A percentile compares a stretch with the other conserved stretches of the same genome.
phyloP scores from a whole-genome alignment of 177 flowering plant genomes.

The Telopea speciosissima region DNA sequence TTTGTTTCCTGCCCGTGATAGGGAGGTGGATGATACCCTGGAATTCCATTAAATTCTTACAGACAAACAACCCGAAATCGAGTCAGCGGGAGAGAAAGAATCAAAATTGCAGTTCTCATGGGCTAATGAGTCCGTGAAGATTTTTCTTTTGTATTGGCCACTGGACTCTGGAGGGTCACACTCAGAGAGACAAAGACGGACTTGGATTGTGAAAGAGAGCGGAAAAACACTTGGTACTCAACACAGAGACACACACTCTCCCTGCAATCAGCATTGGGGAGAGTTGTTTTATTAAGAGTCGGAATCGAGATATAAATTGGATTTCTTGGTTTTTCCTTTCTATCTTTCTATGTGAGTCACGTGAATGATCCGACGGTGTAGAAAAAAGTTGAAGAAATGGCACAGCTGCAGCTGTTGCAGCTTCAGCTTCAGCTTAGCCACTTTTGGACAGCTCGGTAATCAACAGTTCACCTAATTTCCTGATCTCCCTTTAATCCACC shows the following conservation, averaged over 20 bases:
- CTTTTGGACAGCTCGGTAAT: too few relatives aligned
- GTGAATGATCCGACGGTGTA: neutral
- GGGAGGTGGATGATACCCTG: constrained; percentile 9
- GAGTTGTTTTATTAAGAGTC: too few relatives aligned
- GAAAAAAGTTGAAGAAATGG: neutral
- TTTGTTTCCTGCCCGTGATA: constrained; percentile 44
- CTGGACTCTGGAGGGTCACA: too few relatives aligned
- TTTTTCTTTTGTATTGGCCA: neutral
- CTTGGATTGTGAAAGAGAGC: neutral
- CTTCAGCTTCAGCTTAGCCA: neutral
- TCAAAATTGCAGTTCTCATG: neutral
- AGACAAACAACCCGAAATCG: neutral
- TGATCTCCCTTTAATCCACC: too few relatives aligned
- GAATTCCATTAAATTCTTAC: constrained; percentile 3
- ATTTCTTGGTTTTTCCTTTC: neutral
- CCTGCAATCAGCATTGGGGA: too few relatives aligned
- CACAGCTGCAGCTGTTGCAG: neutral
- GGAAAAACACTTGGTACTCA: neutral
- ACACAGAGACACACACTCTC: neutral
- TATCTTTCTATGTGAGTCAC: neutral
- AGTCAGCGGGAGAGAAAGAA: neutral
- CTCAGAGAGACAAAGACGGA: too few relatives aligned
- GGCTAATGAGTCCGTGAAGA: constrained; percentile 19
- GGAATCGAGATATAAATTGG: neutral
- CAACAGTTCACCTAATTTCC: too few relatives aligned